Evolutionary conservation across 2,329 filamentous ascomycete species (phyloP).

Genomic region (Amesomyces nigricolor): DNA sequence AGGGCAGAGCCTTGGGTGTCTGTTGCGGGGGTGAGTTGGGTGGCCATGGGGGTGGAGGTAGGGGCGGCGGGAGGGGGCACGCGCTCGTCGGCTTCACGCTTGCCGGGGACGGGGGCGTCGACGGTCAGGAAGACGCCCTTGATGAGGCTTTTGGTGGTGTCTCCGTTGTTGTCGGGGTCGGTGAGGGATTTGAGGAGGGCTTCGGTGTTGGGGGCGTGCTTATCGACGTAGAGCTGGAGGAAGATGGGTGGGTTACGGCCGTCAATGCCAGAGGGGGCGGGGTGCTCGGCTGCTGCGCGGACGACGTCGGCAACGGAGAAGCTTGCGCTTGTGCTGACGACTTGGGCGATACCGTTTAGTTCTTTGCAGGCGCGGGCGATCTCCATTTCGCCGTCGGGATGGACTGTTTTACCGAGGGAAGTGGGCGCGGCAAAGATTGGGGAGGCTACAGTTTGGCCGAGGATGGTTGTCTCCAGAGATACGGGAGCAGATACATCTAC

Average conservation of each 20-base stretch:
- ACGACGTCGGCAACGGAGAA: conserved; percentile 52
- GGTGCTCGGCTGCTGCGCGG: conserved; percentile 28
- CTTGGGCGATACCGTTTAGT: conserved; percentile 49
- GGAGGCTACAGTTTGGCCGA: conserved; percentile 46
- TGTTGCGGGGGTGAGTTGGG: conserved; percentile 43
- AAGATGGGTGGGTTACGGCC: conserved; percentile 34
- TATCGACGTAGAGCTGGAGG: conserved; percentile 60
- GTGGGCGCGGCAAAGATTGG: conserved; percentile 61
- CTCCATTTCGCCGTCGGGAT: conserved; percentile 58
- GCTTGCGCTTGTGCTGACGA: conserved; percentile 56
- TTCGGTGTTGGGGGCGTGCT: conserved; percentile 47
- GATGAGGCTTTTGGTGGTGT: conserved; percentile 31
- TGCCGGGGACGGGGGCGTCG: conserved; percentile 52
- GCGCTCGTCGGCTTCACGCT: conserved; percentile 43
- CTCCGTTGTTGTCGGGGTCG: conserved; percentile 23
- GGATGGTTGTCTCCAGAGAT: conserved; percentile 46
- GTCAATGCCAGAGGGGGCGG: background rate
- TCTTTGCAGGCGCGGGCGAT: conserved; percentile 48
- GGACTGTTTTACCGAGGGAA: conserved; percentile 58
- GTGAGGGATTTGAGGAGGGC: conserved; percentile 43
- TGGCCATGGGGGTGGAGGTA: conserved; percentile 42
- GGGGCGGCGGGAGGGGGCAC: conserved; percentile 18
- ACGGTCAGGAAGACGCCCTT: conserved; percentile 54
- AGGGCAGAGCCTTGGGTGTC: conserved; percentile 51
- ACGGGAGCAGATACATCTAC: conserved; percentile 47